Conservation (phyloP, 1,139 yeast genomes). For the Suhomyces bolitotheri region DNA sequence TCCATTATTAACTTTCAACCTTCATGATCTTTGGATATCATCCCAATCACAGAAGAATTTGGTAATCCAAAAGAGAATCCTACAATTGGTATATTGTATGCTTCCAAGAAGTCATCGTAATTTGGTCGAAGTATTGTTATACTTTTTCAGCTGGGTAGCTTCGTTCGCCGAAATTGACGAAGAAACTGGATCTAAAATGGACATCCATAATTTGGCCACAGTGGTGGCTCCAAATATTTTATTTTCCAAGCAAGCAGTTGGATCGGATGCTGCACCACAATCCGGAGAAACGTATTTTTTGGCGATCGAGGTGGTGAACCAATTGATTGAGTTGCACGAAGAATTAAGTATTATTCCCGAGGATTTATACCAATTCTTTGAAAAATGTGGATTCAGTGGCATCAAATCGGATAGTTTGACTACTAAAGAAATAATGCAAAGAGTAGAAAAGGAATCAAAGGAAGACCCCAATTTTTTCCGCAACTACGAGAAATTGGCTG, state of each 20-base stretch:
- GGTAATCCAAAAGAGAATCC: slow-evolving; percentile 51
- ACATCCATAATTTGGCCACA: slow-evolving; percentile 89
- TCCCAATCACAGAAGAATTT: slow-evolving; percentile 62
- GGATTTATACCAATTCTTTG: slow-evolving; percentile 45
- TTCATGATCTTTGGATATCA: slow-evolving; percentile 79
- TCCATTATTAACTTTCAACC: slow-evolving; percentile 76
- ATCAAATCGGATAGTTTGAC: slow-evolving; percentile 22
- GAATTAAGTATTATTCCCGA: slow-evolving; percentile 76
- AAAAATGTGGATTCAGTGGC: slow-evolving; percentile 34
- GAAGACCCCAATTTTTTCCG: slow-evolving; percentile 34
- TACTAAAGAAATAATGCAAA: slow-evolving; percentile 41
- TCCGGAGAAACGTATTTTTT: slow-evolving; percentile 77
- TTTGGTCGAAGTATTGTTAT: slow-evolving; percentile 79
- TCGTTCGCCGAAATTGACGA: slow-evolving; percentile 90
- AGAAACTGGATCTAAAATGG: slow-evolving; percentile 94
- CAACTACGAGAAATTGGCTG: slow-evolving; percentile 24
- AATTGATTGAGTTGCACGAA: slow-evolving; percentile 79
- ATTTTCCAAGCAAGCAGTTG: slow-evolving; percentile 46
- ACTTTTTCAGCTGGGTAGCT: slow-evolving; percentile 93
- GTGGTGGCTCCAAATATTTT: slow-evolving; percentile 93
- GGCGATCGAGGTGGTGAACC: slow-evolving; percentile 88
- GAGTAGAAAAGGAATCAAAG: slow-evolving; percentile 33
- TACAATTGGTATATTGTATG: slow-evolving; percentile 75
- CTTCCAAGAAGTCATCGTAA: slow-evolving; percentile 84
- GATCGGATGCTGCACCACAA: slow-evolving; percentile 26